phyloP scores from a whole-genome alignment of 768 basidiomycete genomes.

The Austroboletus festivus region DNA sequence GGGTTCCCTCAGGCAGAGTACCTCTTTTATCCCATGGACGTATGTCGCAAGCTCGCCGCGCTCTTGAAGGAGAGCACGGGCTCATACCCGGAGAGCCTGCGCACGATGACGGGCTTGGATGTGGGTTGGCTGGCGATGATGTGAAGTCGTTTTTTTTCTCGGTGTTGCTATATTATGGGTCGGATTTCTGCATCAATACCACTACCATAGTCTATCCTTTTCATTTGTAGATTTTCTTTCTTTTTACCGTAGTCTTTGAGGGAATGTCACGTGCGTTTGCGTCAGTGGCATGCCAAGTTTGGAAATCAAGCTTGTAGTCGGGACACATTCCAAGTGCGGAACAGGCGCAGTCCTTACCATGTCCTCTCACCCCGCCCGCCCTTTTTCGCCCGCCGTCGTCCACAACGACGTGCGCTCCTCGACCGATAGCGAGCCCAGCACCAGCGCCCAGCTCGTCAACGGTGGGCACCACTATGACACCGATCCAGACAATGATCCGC shows the following conservation, averaged over 20 bases:
- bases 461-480: slow-evolving; percentile 37
- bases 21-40: slow-evolving; percentile 74
- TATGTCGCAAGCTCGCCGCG: slow-evolving; percentile 68
- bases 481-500: slow-evolving; percentile 32
- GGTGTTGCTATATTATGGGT: too few species aligned
- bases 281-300: background rate
- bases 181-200: background rate
- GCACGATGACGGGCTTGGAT: slow-evolving; percentile 76
- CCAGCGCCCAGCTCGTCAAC: slow-evolving; percentile 25
- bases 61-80: slow-evolving; percentile 74
- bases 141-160: too few species aligned
- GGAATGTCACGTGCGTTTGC: background rate
- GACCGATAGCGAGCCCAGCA: slow-evolving; percentile 40
- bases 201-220: background rate
- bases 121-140: slow-evolving; percentile 66
- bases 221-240: background rate
- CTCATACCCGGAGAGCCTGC: slow-evolving; percentile 72
- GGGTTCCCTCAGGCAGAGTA: slow-evolving; percentile 88
- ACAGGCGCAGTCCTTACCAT: slow-evolving; percentile 5
- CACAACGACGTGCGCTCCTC: slow-evolving; percentile 34
- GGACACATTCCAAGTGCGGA: slow-evolving; percentile 5
- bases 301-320: background rate
- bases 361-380: slow-evolving; percentile 28
- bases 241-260: background rate
- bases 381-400: slow-evolving; percentile 29